phyloP scores from a whole-genome alignment of 1,139 yeast species.

The Yamadazyma sp. region DNA sequence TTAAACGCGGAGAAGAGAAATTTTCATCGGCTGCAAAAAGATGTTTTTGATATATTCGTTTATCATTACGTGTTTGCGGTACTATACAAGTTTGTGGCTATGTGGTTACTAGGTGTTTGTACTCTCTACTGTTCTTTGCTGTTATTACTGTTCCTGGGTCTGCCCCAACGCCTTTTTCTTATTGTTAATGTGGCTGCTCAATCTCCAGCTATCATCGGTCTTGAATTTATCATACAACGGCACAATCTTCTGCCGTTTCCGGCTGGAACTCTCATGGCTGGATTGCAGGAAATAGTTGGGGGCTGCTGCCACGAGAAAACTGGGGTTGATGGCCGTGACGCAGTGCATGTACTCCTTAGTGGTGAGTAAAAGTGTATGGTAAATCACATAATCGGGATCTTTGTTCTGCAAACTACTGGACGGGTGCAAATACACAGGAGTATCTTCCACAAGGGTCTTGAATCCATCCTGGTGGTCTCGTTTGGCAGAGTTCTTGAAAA shows the following conservation, averaged over 20 bases:
- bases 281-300: conserved; percentile 79
- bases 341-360: conserved; percentile 91
- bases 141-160: background rate
- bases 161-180: conserved; percentile 31
- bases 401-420: conserved; percentile 78
- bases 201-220: conserved; percentile 48
- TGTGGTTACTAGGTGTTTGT: too few relatives aligned
- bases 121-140: too few relatives aligned
- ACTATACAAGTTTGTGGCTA: too few relatives aligned
- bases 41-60: too few relatives aligned
- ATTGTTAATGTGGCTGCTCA: conserved; percentile 36
- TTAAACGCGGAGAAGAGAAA: conserved; percentile 12
- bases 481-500: conserved; percentile 81
- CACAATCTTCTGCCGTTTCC: conserved; percentile 46
- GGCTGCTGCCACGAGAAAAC: conserved; percentile 83
- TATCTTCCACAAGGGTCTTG: conserved; percentile 72
- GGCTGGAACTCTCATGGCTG: conserved; percentile 27
- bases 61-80: too few relatives aligned
- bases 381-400: conserved; percentile 75
- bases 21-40: too few relatives aligned
- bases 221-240: conserved; percentile 63
- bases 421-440: conserved; percentile 86
- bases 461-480: conserved; percentile 65
- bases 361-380: conserved; percentile 80
- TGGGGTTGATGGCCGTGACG: conserved; percentile 76